Conservation (phyloP, 177 flowering plant genomes). For the Vitis hybrid region DNA sequence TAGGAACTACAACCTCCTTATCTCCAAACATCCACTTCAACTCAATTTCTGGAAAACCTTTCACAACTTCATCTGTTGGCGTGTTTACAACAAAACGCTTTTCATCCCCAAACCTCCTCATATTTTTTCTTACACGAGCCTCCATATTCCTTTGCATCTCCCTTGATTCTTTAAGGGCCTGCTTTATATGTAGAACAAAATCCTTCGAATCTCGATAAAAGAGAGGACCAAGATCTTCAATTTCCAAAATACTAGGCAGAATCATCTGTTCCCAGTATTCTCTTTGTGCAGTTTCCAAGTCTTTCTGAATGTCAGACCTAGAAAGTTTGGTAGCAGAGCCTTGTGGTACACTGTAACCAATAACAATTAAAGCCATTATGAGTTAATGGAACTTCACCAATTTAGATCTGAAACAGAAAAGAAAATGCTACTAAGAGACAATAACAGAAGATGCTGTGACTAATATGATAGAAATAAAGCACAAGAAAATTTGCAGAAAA, state of each 20-base stretch:
- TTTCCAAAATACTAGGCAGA: constrained; percentile 62
- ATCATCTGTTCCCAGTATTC: constrained; percentile 64
- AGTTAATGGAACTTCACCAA: background rate
- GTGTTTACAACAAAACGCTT: constrained; percentile 57
- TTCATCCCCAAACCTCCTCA: constrained; percentile 74
- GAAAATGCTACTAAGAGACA: background rate
- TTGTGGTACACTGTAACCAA: constrained; percentile 44
- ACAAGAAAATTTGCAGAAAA: background rate
- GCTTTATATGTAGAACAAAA: constrained; percentile 53
- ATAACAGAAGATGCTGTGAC: no score
- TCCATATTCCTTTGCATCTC: constrained; percentile 69
- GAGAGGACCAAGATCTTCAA: constrained; percentile 45
- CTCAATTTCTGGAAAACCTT: constrained; percentile 85
- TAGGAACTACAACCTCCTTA: constrained; percentile 82
- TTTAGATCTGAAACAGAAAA: background rate
- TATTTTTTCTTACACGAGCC: constrained; percentile 49
- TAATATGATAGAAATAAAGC: background rate
- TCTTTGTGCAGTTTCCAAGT: constrained; percentile 64
- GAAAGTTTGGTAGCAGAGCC: constrained; percentile 48
- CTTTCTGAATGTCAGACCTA: constrained; percentile 62
- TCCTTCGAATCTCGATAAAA: constrained; percentile 43
- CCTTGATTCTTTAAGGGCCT: constrained; percentile 59
- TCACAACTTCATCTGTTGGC: constrained; percentile 75
- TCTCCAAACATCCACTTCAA: constrained; percentile 90
- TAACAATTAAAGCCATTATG: constrained; percentile 1